These are phyloP conservation scores for Phytopythium aichiense DNA, from an alignment of 352 stramenopile species.

Conservation along the genomic window DNA sequence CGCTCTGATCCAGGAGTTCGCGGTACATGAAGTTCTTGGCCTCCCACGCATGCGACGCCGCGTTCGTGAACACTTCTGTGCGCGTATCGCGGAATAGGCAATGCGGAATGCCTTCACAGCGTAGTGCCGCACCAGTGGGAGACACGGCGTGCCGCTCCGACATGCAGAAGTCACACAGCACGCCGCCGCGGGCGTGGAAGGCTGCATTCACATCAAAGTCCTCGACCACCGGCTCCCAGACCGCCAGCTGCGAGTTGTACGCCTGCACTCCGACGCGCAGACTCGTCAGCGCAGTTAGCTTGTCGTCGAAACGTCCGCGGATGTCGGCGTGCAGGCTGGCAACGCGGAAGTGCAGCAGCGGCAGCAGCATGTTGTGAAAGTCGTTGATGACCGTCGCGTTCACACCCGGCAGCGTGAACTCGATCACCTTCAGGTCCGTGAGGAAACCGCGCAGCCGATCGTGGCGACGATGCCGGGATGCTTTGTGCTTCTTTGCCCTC, in stretches of 20 bases:
- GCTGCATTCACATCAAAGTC: constrained; percentile 80
- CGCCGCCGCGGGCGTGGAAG: constrained; percentile 58
- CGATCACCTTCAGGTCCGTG: constrained; percentile 68
- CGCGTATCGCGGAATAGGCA: constrained; percentile 68
- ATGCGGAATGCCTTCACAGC: constrained; percentile 64
- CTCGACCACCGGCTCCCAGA: constrained; percentile 83
- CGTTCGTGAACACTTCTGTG: constrained; percentile 63
- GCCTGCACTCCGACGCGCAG: constrained; percentile 71
- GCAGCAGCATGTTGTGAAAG: constrained; percentile 86
- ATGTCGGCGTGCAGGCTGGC: constrained; percentile 65
- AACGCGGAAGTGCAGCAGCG: constrained; percentile 72
- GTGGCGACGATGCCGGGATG: constrained; percentile 12
- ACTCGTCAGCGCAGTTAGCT: constrained; percentile 56
- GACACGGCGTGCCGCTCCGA: constrained; percentile 63
- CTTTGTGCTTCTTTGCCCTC: constrained; percentile 18
- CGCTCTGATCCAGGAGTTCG: constrained; percentile 54
- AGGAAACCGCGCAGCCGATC: constrained; percentile 30
- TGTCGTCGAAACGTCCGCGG: constrained; percentile 53
- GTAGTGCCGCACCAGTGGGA: constrained; percentile 42
- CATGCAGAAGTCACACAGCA: constrained; percentile 79
- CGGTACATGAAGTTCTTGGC: constrained; percentile 84
- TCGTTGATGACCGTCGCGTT: constrained; percentile 84
- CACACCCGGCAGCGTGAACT: constrained; percentile 70
- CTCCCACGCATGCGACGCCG: constrained; percentile 60
- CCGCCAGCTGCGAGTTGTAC: constrained; percentile 84